Conservation (phyloP, 176 grass and related monocot species). For the Zoysia pacifica region DNA sequence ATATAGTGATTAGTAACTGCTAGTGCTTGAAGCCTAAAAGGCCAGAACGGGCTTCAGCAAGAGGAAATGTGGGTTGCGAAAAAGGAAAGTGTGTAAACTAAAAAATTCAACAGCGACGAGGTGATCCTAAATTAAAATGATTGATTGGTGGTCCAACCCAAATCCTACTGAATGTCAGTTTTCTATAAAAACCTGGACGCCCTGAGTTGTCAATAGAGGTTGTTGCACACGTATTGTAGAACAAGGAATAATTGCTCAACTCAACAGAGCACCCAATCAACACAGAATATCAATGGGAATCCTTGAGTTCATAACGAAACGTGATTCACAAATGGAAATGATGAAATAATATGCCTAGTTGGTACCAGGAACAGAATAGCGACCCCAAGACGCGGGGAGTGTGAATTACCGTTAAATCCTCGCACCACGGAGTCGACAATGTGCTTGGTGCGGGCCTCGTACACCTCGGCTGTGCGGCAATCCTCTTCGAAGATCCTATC, state of each 20-base stretch:
- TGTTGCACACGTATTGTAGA: background rate
- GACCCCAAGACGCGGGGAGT: background rate
- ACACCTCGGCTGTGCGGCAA: slow-evolving; percentile 63
- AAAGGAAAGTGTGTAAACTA: background rate
- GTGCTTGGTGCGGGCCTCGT: slow-evolving; percentile 68
- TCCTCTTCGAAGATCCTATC: slow-evolving; percentile 77
- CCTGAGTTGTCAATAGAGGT: background rate
- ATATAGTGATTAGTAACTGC: background rate
- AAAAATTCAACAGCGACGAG: background rate
- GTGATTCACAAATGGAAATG: background rate
- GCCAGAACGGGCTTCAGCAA: too few species aligned
- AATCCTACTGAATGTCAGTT: background rate
- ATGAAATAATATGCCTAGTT: background rate
- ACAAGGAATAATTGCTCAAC: background rate
- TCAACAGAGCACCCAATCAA: background rate
- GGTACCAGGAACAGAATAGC: background rate
- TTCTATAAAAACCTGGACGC: background rate
- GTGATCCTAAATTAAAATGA: background rate
- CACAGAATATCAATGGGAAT: background rate
- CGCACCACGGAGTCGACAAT: slow-evolving; percentile 74
- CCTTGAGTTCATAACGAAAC: background rate
- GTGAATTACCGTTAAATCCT: slow-evolving; percentile 73
- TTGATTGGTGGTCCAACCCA: background rate
- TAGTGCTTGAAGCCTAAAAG: background rate
- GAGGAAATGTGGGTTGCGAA: background rate